Conservation (phyloP, 2,329 filamentous ascomycete species). For the Elsinoe arachidis region DNA sequence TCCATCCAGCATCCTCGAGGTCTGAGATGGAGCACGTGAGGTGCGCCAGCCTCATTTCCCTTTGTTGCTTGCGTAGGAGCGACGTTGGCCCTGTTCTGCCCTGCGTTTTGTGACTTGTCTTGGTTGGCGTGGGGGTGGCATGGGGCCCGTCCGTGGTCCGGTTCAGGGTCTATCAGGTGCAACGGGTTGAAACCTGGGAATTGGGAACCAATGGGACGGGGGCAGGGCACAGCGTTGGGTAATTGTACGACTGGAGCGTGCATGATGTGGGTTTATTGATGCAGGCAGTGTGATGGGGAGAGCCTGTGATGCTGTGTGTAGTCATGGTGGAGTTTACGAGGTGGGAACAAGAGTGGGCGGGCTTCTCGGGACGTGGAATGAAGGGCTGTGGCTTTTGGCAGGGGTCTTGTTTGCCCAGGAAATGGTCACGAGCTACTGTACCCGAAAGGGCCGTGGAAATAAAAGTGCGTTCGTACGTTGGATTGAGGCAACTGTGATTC, state of each 20-base stretch:
- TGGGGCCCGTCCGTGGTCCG: neutral
- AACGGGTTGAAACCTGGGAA: neutral
- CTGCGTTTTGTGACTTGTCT: neutral
- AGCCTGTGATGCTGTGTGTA: too few species aligned
- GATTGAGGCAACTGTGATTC: neutral
- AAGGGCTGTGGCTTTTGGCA: neutral
- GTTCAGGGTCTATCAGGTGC: neutral
- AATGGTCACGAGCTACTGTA: neutral
- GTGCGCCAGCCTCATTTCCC: conserved; percentile 3
- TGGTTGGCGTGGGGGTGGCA: neutral
- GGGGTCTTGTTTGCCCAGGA: conserved; percentile 3
- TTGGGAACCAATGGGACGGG: neutral
- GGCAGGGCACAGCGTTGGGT: too few species aligned
- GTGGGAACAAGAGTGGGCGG: too few species aligned
- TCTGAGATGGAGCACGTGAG: neutral
- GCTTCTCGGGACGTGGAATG: neutral
- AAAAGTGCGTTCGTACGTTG: neutral
- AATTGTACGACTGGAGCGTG: too few species aligned
- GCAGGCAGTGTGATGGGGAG: too few species aligned
- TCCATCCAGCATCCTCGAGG: neutral
- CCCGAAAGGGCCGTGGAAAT: neutral
- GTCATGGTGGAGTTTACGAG: too few species aligned
- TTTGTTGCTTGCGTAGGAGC: neutral
- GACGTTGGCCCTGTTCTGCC: neutral
- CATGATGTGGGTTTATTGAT: too few species aligned